These are phyloP conservation scores for Phyllostachys edulis DNA, from an alignment of 176 grass and related monocot genomes.

Conservation along the genomic window DNA sequence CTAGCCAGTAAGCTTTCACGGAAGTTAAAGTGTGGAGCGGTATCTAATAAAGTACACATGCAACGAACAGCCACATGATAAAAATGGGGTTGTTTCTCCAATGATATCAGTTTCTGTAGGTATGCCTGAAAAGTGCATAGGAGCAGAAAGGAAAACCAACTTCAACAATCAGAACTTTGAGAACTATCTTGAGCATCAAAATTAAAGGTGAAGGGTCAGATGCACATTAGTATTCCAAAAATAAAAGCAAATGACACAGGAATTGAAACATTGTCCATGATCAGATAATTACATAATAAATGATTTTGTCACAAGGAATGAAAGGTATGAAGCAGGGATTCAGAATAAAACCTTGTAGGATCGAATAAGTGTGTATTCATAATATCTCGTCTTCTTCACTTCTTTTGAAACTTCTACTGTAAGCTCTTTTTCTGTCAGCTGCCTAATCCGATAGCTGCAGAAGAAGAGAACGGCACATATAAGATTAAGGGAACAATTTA, in stretches of 20 bases:
- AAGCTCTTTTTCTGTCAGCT: too few species aligned
- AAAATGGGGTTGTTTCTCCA: conserved; percentile 68
- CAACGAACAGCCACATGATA: conserved; percentile 68
- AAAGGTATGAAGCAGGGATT: too few species aligned
- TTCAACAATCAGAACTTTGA: conserved; percentile 15
- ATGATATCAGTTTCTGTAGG: conserved; percentile 62
- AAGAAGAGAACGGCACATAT: too few species aligned
- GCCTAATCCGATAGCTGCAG: too few species aligned
- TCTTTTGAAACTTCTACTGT: too few species aligned
- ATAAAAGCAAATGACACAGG: neutral
- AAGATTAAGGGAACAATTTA: too few species aligned
- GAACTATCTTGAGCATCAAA: conserved; percentile 2
- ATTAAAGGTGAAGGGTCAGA: neutral
- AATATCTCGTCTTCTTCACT: too few species aligned
- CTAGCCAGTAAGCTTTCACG: conserved; percentile 71
- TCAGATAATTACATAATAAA: conserved; percentile 6
- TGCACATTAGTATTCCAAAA: neutral
- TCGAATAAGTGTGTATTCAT: too few species aligned
- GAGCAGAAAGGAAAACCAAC: neutral
- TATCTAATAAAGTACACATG: conserved; percentile 75
- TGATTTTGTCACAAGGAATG: too few species aligned
- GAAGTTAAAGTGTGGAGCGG: conserved; percentile 88
- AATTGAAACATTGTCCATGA: conserved; percentile 3
- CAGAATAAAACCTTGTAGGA: too few species aligned
- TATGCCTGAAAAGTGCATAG: conserved; percentile 66